Evolutionary conservation across 352 stramenopile genomes (phyloP).

Genomic region (Thraustochytrium sp.): DNA sequence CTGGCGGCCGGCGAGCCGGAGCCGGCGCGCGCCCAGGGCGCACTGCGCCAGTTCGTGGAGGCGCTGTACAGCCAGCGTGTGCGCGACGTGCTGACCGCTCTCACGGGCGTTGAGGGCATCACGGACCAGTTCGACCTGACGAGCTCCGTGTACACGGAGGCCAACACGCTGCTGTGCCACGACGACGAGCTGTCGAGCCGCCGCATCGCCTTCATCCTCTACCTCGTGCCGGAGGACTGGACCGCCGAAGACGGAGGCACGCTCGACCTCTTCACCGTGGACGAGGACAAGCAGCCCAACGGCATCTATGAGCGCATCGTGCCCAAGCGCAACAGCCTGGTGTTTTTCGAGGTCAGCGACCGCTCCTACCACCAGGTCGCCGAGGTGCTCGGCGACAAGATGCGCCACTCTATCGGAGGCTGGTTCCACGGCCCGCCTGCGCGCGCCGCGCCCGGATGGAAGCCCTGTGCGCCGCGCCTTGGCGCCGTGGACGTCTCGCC

Average conservation of each 20-base stretch:
- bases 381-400: constrained; percentile 41
- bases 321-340: constrained; percentile 39
- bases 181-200: constrained; percentile 45
- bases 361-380: constrained; percentile 45
- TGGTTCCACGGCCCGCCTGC: constrained; percentile 44
- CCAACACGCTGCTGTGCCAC: constrained; percentile 42
- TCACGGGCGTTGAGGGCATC: constrained; percentile 39
- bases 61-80: constrained; percentile 20
- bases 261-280: constrained; percentile 42
- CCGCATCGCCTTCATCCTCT: constrained; percentile 46
- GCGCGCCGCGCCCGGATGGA: neutral
- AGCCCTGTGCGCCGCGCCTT: neutral
- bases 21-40: neutral
- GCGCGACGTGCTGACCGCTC: neutral
- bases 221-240: constrained; percentile 45
- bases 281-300: constrained; percentile 15
- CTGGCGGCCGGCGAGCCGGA: neutral
- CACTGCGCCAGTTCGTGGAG: neutral
- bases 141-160: constrained; percentile 26
- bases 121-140: constrained; percentile 38
- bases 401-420: constrained; percentile 33
- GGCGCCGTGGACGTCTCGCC: neutral
- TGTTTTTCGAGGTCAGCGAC: constrained; percentile 42
- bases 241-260: constrained; percentile 31
- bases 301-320: constrained; percentile 40